These are phyloP conservation scores for Colletotrichum simmondsii DNA, from an alignment of 2,329 filamentous ascomycete genomes.

Conservation along the genomic window DNA sequence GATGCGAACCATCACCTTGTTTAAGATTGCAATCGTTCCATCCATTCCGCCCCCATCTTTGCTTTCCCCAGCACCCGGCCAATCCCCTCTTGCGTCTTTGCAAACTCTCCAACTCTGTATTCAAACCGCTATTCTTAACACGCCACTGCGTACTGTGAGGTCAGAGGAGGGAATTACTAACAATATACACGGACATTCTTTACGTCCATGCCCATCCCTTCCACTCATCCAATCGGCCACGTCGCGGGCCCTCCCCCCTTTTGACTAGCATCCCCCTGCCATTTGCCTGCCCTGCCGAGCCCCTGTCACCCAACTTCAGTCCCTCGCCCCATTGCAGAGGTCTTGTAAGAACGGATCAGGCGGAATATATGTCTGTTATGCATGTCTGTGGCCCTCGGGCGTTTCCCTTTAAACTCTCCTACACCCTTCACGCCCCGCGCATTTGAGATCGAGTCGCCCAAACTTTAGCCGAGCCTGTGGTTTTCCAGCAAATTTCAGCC, in stretches of 20 bases:
- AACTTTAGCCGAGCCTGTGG: neutral
- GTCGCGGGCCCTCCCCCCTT: neutral
- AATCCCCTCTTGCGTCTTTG: neutral
- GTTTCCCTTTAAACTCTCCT: slow-evolving; percentile 19
- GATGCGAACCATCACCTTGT: neutral
- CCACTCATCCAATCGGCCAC: slow-evolving; percentile 18
- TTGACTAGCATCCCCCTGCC: slow-evolving; percentile 21
- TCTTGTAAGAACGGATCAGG: slow-evolving; percentile 18
- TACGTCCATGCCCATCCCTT: neutral
- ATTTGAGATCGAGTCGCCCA: neutral
- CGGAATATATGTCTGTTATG: slow-evolving; percentile 12
- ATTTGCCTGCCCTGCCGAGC: slow-evolving; percentile 12
- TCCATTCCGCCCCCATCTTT: neutral
- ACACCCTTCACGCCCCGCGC: slow-evolving; percentile 11
- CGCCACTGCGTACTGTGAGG: too few species aligned
- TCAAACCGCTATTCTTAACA: neutral
- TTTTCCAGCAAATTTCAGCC: slow-evolving; percentile 5
- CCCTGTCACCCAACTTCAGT: slow-evolving; percentile 25
- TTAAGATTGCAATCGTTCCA: neutral
- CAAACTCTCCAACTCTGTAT: neutral
- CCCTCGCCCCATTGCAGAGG: slow-evolving; percentile 18
- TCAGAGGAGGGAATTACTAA: neutral
- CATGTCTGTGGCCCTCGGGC: slow-evolving; percentile 3
- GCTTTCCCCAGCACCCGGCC: neutral
- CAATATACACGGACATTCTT: neutral